Evolutionary conservation across 495 filamentous ascomycete genomes (phyloP), one percentile per base, ranked within the genome.

Genomic region (Penicillium samsonianum): DNA sequence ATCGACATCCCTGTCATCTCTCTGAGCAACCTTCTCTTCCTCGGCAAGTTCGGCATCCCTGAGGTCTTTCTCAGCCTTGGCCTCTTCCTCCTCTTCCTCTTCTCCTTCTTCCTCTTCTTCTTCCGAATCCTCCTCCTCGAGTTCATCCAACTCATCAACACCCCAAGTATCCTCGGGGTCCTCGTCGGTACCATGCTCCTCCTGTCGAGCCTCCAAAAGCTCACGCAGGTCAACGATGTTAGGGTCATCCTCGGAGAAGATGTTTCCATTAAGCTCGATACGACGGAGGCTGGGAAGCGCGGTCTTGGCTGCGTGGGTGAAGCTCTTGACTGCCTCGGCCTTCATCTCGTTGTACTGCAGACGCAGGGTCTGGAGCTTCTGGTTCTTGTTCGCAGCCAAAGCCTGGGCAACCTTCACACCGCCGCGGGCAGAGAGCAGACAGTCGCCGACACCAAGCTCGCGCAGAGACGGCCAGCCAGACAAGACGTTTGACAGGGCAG

Each of bases 341-440:
- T 87, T 89, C 64, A 98, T 92, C 56, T 98, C 94, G 78, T 97
- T 96, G 81, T 90, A 98, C 72, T 98, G 93, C 57, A 96, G 71
- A 57, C 90, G 82, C 63, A 98, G 74, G 7, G 85, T 86, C 77
- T 93, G 80, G 12, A 98, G 76, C 71, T 86, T 88, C 60, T 74
- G 70, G 71, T 96, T 96, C 60, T 83, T 83, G 22, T 88, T 91
- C 68, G 87, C 80, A 2, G 78, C 79, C 52, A 98, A 76, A 25
- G 90, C 86, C 47, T 86, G 74, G 12, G 84, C 90, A 23, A 98
- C 73, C 62, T 88, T 71, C 19, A 90, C 72, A 55, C 86, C 87
- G 40, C 95, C 93, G 60, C 90, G 87, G n/a, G 85, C 80, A 44
- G 87, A 82, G 41, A 98, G 79, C 42, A 97, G 78, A 53, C 89